These are phyloP conservation scores for Jimgerdemannia lactiflua DNA, from an alignment of 192 early-diverging fungal species.

Conservation along the genomic window DNA sequence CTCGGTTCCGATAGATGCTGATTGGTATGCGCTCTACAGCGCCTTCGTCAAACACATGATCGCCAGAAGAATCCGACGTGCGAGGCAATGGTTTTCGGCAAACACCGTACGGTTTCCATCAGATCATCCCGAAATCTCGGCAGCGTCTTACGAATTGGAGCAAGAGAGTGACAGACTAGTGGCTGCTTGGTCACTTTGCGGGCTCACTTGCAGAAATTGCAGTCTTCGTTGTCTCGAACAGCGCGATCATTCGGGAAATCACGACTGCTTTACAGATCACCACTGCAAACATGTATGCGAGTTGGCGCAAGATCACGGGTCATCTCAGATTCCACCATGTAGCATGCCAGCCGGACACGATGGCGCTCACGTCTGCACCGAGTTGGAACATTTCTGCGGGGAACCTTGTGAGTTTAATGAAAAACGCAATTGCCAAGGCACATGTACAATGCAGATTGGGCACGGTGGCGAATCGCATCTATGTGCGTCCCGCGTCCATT, in stretches of 20 bases:
- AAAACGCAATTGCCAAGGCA: slow-evolving; percentile 7
- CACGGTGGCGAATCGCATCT: slow-evolving; percentile 23
- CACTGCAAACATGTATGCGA: not conserved
- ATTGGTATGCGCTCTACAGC: not conserved
- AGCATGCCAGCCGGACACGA: slow-evolving; percentile 4
- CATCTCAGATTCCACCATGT: slow-evolving; percentile 7
- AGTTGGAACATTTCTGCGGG: not conserved
- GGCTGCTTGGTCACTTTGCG: not conserved
- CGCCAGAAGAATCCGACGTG: slow-evolving; percentile 3
- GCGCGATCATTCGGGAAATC: not conserved
- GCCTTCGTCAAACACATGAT: slow-evolving; percentile 6
- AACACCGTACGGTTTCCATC: not conserved
- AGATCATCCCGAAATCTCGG: slow-evolving; percentile 5
- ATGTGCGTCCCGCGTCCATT: slow-evolving; percentile 23
- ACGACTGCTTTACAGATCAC: slow-evolving; percentile 7
- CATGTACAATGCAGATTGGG: slow-evolving; percentile 8
- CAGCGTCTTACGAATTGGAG: not conserved
- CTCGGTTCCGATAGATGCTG: not conserved
- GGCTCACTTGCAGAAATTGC: not conserved
- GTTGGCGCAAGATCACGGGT: slow-evolving; percentile 11
- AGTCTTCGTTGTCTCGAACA: not conserved
- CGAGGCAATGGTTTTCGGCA: not conserved
- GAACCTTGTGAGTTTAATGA: not conserved
- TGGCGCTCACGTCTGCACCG: not conserved
- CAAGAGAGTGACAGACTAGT: not conserved